Conservation (phyloP, 2,329 filamentous ascomycete species). For the Aspergillus sp. region DNA sequence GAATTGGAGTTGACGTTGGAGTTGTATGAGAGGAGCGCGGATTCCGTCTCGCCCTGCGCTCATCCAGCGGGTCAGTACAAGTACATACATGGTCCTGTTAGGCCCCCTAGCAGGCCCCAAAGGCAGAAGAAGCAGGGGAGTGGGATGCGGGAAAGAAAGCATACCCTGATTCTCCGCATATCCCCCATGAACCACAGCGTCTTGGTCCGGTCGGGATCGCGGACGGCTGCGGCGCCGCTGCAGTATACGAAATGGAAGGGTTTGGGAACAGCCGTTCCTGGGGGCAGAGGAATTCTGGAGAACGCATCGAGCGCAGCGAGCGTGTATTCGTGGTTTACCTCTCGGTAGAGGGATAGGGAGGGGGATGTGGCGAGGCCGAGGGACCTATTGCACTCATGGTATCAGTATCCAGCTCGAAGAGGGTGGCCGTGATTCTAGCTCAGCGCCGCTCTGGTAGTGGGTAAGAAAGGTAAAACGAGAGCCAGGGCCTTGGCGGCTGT, state of each 20-base stretch:
- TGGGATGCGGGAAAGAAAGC: no score
- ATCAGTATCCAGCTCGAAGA: no score
- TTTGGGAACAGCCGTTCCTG: slow-evolving; percentile 15
- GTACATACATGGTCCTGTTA: no score
- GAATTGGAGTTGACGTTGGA: background rate
- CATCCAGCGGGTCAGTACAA: no score
- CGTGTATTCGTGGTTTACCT: slow-evolving; percentile 40
- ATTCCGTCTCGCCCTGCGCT: slow-evolving; percentile 9
- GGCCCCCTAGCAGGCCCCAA: background rate
- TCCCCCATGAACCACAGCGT: slow-evolving; percentile 43
- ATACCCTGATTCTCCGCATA: slow-evolving; percentile 33
- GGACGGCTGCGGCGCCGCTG: slow-evolving; percentile 43
- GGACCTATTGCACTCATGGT: background rate
- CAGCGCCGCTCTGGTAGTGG: no score
- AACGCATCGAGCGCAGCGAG: slow-evolving; percentile 39
- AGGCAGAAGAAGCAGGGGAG: background rate
- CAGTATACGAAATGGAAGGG: slow-evolving; percentile 52
- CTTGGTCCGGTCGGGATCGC: slow-evolving; percentile 42
- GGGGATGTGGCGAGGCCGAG: slow-evolving; percentile 10
- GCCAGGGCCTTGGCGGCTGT: no score
- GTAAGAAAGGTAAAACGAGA: no score
- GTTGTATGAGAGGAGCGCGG: background rate
- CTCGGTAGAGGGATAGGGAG: slow-evolving; percentile 26
- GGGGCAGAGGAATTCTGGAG: slow-evolving; percentile 6
- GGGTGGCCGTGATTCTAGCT: background rate